These are phyloP conservation scores for Beauveria sp. DNA, from an alignment of 2,329 filamentous ascomycete species.

Conservation along the genomic window DNA sequence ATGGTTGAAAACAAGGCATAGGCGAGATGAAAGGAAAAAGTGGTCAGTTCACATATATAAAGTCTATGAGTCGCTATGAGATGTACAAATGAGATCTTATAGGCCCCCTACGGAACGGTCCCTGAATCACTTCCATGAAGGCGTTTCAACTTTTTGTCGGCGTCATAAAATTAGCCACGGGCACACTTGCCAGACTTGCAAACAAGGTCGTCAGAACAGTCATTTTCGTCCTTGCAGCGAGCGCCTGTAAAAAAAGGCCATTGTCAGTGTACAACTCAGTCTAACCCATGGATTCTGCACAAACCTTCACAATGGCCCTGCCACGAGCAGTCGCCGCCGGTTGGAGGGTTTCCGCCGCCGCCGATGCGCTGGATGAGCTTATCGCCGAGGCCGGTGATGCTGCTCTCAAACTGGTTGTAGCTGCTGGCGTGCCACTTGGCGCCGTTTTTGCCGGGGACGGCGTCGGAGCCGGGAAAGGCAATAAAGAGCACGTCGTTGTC, in stretches of 20 bases:
- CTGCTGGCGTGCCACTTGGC: slow-evolving; percentile 48
- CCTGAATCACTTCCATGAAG: background rate
- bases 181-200: slow-evolving; percentile 18
- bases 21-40: background rate
- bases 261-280: background rate
- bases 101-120: background rate
- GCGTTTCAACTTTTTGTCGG: background rate
- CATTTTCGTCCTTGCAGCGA: slow-evolving; percentile 16
- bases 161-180: background rate
- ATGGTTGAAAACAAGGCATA: slow-evolving; percentile 28
- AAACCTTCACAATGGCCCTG: slow-evolving; percentile 14
- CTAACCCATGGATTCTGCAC: background rate
- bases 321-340: slow-evolving; percentile 14
- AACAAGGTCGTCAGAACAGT: slow-evolving; percentile 19
- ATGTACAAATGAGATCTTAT: background rate
- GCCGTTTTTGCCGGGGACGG: slow-evolving; percentile 45
- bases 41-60: background rate
- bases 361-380: slow-evolving; percentile 35
- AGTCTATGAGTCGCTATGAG: background rate
- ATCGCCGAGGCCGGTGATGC: slow-evolving; percentile 43
- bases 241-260: slow-evolving; percentile 14
- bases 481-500: slow-evolving; percentile 54
- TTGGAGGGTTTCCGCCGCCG: slow-evolving; percentile 1
- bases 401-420: slow-evolving; percentile 44
- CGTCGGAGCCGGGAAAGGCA: slow-evolving; percentile 48